These are phyloP conservation scores for Penicillium sumatraense DNA, from an alignment of 2,329 filamentous ascomycete genomes.

Conservation along the genomic window DNA sequence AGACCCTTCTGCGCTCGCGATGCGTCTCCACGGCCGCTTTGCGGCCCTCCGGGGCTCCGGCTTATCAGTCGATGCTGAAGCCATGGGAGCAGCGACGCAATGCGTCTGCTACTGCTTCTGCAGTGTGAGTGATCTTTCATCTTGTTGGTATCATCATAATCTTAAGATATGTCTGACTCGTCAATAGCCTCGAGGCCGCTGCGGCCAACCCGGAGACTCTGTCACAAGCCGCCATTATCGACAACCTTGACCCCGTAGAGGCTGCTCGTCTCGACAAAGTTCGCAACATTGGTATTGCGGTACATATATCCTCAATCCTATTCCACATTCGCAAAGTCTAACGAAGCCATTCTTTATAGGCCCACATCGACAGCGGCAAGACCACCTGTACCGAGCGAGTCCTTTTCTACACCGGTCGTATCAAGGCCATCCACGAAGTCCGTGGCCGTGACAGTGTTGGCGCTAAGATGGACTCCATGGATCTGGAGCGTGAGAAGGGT, in stretches of 20 bases:
- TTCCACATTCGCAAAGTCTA: conserved; percentile 1
- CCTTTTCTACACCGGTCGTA: conserved; percentile 96
- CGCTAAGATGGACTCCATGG: conserved; percentile 99
- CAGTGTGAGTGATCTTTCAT: conserved; percentile 43
- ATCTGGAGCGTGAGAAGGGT: conserved; percentile 95
- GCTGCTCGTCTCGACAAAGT: conserved; percentile 77
- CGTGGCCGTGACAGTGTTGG: conserved; percentile 86
- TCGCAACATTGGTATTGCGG: conserved; percentile 97
- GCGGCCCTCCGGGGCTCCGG: conserved; percentile 38
- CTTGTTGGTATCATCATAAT: neutral
- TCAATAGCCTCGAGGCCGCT: conserved; percentile 59
- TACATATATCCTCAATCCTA: conserved; percentile 50
- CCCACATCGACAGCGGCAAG: conserved; percentile 98
- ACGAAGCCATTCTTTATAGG: conserved; percentile 54
- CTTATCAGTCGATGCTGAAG: conserved; percentile 43
- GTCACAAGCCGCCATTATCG: conserved; percentile 69
- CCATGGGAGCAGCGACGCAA: conserved; percentile 50
- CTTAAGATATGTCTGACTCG: conserved; percentile 12
- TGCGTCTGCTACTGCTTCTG: conserved; percentile 48
- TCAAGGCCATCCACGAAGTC: conserved; percentile 96
- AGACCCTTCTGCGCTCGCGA: conserved; percentile 42
- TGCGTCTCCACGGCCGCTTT: conserved; percentile 44
- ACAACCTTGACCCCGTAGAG: conserved; percentile 81
- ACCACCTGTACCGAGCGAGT: conserved; percentile 96
- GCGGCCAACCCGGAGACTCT: conserved; percentile 60